Evolutionary conservation across 805 yeast genomes (phyloP), one percentile per base, ranked within the genome.

Genomic region (Starmerella stellata): DNA sequence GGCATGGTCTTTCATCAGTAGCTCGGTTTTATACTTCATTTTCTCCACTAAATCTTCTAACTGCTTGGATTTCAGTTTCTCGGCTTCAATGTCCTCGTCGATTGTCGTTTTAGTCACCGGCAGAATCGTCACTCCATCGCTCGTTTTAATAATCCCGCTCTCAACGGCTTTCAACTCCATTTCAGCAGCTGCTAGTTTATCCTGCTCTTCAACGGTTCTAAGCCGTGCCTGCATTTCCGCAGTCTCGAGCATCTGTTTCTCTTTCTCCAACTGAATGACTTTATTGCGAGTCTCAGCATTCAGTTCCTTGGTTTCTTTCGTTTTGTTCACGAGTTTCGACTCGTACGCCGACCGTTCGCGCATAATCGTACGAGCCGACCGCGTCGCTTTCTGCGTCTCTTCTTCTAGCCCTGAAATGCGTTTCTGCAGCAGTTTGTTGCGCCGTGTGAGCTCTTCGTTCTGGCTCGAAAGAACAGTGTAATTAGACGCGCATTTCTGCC

Each of bases 271-370:
- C 20, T 45, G 48, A 8, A 44, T 49, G 5, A 50, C 44, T 28
- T 50, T 50, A n/a, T 40, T 41, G 21, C 45, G 46, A 35, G 53
- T 43, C 3, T 39, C 42, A 5, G 41, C 43, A 28, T 52, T 38
- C 36, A 52, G 52, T 2, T 43, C 48, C 7, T 55, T 41, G 31
- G 57, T 49, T 27, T 52, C 59, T 25, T 54, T 50, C 42, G 54
- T 58, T 38, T 54, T 52, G 20, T 53, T 50, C 9, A 59, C 38
- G 11, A 61, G 45, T 27, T 53, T 48, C 8, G 50, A 44, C 37
- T 63, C 63, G 40, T 60, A 60, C 5, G 59, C 58, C 5, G 58
- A 50, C 17, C 63, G 46, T 30, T 59, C 63, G 4, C 54, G 53
- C 44, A 55, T 45, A 35, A 50, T 51, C 2, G 52, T 55, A 21